These are phyloP conservation scores for Piper betle DNA, from an alignment of 164 flowering plant species.

Conservation along the genomic window DNA sequence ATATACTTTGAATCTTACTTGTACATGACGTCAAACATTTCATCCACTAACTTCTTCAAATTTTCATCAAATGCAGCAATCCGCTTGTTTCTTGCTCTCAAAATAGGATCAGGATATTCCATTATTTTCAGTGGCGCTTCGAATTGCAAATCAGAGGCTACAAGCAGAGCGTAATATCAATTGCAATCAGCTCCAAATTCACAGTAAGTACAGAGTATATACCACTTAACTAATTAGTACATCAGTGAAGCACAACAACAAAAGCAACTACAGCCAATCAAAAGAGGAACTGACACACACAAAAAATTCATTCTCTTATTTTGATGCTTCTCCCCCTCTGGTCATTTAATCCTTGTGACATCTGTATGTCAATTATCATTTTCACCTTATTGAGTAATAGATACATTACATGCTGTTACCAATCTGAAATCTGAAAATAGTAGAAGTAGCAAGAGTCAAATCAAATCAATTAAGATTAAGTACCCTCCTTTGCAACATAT, in stretches of 20 bases:
- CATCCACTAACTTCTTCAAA: conserved; percentile 63
- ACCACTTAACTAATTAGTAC: not conserved
- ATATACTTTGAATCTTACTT: conserved; percentile 32
- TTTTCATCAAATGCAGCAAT: conserved; percentile 60
- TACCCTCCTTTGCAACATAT: no score
- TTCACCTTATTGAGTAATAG: no score
- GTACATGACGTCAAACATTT: conserved; percentile 98
- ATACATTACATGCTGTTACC: no score
- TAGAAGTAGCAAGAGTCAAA: no score
- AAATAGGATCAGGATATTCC: conserved; percentile 76
- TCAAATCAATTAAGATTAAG: no score
- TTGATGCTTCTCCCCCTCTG: no score
- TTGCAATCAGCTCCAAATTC: not conserved
- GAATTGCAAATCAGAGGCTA: conserved; percentile 61
- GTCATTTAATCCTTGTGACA: no score
- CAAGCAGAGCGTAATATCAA: conserved; percentile 5
- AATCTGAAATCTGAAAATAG: no score
- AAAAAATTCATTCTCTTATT: no score
- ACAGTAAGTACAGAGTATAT: not conserved
- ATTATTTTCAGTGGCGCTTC: conserved; percentile 65
- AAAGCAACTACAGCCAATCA: not conserved
- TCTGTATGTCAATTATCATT: no score
- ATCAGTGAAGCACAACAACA: not conserved
- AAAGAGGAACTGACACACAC: no score
- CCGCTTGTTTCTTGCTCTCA: conserved; percentile 68